Percentiles rank a stretch among this genome's conserved stretches.
Conservation (phyloP, 495 filamentous ascomycete genomes). For the Aspergillus asperescens region DNA sequence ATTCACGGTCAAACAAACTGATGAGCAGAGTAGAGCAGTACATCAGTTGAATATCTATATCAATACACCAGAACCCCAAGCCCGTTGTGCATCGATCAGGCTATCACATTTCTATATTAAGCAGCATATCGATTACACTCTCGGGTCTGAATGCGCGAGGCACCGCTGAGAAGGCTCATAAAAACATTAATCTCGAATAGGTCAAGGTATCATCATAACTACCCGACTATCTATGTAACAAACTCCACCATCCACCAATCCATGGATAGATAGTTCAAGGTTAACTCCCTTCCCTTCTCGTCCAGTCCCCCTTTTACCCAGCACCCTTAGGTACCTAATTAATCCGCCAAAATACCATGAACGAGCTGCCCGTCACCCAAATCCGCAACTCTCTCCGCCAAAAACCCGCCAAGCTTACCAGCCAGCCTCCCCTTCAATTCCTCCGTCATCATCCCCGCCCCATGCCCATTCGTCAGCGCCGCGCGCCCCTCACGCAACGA, state of each 20-base stretch:
- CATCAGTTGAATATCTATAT: no score
- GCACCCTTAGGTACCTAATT: no score
- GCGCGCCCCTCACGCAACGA: slow-evolving; percentile 38
- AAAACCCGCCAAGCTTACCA: slow-evolving; percentile 53
- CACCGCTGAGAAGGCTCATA: background rate
- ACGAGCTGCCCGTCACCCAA: slow-evolving; percentile 42
- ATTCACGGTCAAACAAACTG: no score
- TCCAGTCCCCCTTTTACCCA: no score
- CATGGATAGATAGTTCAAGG: background rate
- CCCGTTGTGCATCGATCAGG: no score
- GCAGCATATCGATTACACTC: no score
- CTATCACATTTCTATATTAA: no score
- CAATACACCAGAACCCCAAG: no score
- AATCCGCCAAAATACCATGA: slow-evolving; percentile 27
- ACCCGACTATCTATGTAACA: no score
- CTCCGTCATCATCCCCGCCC: slow-evolving; percentile 38
- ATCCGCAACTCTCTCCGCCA: slow-evolving; percentile 49
- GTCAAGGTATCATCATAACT: background rate
- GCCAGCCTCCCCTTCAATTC: slow-evolving; percentile 53
- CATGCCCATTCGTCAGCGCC: slow-evolving; percentile 40
- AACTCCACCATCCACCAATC: background rate
- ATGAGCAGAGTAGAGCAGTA: no score
- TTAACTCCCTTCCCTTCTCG: no score
- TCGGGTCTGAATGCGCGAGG: no score
- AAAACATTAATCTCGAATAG: background rate